A percentile compares a stretch with the other conserved stretches of the same genome.
Conservation (phyloP, 805 yeast species). For the Ogataea pilisensis region DNA sequence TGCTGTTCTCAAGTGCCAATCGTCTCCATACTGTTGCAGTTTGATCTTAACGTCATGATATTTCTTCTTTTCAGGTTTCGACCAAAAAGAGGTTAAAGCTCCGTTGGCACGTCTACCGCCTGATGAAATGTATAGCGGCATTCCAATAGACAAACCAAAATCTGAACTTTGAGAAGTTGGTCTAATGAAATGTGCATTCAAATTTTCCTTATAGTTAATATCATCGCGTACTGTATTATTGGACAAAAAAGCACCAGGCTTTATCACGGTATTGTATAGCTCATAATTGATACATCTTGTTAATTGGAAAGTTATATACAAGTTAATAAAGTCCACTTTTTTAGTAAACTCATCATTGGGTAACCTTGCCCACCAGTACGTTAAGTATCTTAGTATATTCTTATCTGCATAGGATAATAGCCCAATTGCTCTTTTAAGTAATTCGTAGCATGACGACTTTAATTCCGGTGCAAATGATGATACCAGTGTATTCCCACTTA, state of each 20-base stretch:
- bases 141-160: constrained; percentile 22
- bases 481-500: constrained; percentile 24
- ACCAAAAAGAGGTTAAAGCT: constrained; percentile 7
- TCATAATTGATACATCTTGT: constrained; percentile 44
- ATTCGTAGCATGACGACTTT: constrained; percentile 57
- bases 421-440: constrained; percentile 67
- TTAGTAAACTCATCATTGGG: constrained; percentile 39
- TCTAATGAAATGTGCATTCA: constrained; percentile 22
- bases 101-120: constrained; percentile 12
- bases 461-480: constrained; percentile 41
- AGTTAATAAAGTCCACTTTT: constrained; percentile 65
- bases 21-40: constrained; percentile 62
- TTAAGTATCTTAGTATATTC: constrained; percentile 38
- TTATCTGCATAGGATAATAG: constrained; percentile 50
- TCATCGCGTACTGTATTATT: constrained; percentile 22
- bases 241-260: constrained; percentile 16
- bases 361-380: constrained; percentile 49
- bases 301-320: constrained; percentile 75
- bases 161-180: constrained; percentile 24
- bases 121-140: constrained; percentile 23
- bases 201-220: constrained; percentile 27
- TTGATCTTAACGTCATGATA: constrained; percentile 35
- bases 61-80: constrained; percentile 14
- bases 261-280: constrained; percentile 20
- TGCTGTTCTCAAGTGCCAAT: constrained; percentile 78